Evolutionary conservation across 768 basidiomycete species (phyloP), one percentile per base, ranked within the genome.

Genomic region (Melanogaster broomeanus): DNA sequence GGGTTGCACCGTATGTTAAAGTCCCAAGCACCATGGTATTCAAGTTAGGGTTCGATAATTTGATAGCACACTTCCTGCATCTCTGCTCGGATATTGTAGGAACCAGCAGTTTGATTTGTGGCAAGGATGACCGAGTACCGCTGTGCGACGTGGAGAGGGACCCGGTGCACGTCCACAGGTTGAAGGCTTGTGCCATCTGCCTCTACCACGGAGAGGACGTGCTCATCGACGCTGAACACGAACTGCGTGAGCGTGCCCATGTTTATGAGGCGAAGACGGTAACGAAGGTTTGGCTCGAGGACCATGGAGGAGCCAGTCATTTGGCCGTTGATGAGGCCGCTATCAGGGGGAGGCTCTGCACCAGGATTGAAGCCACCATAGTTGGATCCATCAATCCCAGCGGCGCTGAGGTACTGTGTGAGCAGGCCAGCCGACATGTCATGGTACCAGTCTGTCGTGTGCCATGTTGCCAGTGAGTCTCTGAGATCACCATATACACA

Each of bases 251-350:
- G 77, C 6, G 77, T 68, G 28, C 75, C 80, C 34, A 75, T 63
- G 66, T 81, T 75, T 51, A 77, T 64, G 34, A 81, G 55, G 40
- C 80, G 77, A 21, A 81, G 60, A 45, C 80, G 80, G 54, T 79
- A 79, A 21, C 67, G 60, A 16, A 55, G 44, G 55, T 70, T 66
- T 21, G 70, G 62, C 45, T 73, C 59, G 45, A 78, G 54, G 25
- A 69, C 58, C 48, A 75, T 62, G 18, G 56, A 45, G 4, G 63
- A 53, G 25, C 54, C 59, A 41, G 4, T 61, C 54, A 44, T 57
- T 41, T 62, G 66, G 37, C 70, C 71, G 15, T 70, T 63, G 52
- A 77, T 62, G 60, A 68, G 61, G 57, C 73, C 59, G 55, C 54
- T 63, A 65, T 72, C 73, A 61, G 74, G 69, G 18, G 71, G 67